Percentiles rank a stretch among this genome's conserved stretches.
phyloP scores from a whole-genome alignment of 148 eudicot species.

The Camellia lanceoleosa region DNA sequence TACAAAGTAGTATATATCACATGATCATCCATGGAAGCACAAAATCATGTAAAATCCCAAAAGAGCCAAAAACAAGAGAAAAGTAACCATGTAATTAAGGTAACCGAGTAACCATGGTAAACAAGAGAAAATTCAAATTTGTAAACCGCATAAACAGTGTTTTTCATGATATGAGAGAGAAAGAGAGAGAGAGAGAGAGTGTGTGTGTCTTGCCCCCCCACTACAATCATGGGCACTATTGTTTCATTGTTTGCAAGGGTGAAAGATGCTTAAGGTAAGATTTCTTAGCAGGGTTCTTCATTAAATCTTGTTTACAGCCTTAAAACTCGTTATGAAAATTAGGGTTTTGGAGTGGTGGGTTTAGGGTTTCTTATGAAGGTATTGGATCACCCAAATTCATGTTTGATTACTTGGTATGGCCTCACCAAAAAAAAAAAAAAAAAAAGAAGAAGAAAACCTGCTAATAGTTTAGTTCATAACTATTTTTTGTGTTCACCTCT shows the following conservation, averaged over 20 bases:
- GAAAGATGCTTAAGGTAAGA: not conserved
- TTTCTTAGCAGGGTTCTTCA: not conserved
- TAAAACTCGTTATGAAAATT: not conserved
- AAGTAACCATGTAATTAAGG: not conserved
- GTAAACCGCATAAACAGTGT: constrained; percentile 14
- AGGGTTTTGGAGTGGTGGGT: constrained; percentile 11
- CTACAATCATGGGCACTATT: not conserved
- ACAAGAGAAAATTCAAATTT: not conserved
- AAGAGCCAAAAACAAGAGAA: constrained; percentile 17
- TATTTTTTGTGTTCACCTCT: not conserved
- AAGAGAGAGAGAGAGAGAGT: not conserved
- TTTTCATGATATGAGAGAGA: constrained; percentile 33
- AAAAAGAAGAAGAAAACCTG: too few relatives aligned
- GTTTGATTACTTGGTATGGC: not conserved
- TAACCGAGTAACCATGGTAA: not conserved
- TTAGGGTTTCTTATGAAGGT: constrained; percentile 1
- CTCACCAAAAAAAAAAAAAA: too few relatives aligned
- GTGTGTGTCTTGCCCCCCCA: not conserved
- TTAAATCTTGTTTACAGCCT: not conserved
- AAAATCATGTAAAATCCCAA: constrained; percentile 27
- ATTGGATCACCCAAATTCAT: not conserved
- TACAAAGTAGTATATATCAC: constrained; percentile 10
- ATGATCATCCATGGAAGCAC: constrained; percentile 16
- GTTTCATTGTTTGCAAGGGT: not conserved
- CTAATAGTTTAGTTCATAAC: not conserved